Evolutionary conservation across 805 yeast genomes (phyloP).

Genomic region (Metschnikowia similis): DNA sequence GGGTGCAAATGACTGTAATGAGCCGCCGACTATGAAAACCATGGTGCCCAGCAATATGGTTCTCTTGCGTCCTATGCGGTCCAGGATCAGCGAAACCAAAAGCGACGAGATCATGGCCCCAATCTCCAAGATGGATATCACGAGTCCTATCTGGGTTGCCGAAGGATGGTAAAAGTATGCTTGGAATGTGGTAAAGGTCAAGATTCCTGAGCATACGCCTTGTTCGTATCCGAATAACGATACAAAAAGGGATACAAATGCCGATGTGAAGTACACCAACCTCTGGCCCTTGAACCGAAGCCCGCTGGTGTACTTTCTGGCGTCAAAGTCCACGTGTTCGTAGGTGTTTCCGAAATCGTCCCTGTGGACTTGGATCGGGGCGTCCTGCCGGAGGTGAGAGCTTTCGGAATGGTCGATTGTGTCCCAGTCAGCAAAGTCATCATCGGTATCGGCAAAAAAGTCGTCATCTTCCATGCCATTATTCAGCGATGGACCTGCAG

Average conservation of each 20-base stretch:
- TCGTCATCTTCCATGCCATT: background rate
- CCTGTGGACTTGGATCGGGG: conserved; percentile 2
- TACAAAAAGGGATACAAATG: conserved; percentile 41
- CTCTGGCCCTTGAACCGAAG: conserved; percentile 35
- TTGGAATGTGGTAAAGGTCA: conserved; percentile 69
- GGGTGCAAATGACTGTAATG: conserved; percentile 35
- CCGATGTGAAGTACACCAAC: conserved; percentile 42
- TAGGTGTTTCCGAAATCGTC: conserved; percentile 35
- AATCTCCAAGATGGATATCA: conserved; percentile 18
- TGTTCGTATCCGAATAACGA: conserved; percentile 39
- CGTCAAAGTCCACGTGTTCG: conserved; percentile 35
- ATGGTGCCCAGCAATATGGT: conserved; percentile 17
- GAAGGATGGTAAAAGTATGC: conserved; percentile 20
- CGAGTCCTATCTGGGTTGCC: conserved; percentile 16
- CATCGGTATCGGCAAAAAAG: conserved; percentile 2
- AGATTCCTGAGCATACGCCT: conserved; percentile 86
- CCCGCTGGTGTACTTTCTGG: conserved; percentile 27
- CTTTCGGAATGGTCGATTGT: conserved; percentile 10
- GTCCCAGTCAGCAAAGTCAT: conserved; percentile 15
- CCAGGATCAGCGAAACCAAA: conserved; percentile 15
- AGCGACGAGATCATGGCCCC: conserved; percentile 21
- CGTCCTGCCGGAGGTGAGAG: conserved; percentile 6
- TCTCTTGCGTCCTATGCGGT: conserved; percentile 17
- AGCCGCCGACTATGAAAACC: conserved; percentile 17
- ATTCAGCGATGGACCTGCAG: background rate